Evolutionary conservation across 768 basidiomycete species (phyloP).

Genomic region (Rhizopogon salebrosus): DNA sequence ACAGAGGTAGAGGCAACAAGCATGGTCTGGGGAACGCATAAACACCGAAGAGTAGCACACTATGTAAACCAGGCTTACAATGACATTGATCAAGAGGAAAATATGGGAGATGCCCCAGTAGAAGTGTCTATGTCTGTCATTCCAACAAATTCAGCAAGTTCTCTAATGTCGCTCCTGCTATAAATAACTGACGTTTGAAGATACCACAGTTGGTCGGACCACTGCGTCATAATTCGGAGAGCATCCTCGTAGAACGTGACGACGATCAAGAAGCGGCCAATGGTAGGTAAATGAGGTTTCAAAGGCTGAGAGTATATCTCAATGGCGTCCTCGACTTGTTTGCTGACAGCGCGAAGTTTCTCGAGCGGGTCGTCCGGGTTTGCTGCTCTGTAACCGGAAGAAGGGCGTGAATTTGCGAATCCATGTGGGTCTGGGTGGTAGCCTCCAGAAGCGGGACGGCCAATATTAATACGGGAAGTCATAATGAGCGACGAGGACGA

Average conservation of each 20-base stretch:
- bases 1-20: slow-evolving; percentile 76
- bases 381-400: slow-evolving; percentile 71
- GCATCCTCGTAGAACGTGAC: slow-evolving; percentile 99
- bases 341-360: slow-evolving; percentile 64
- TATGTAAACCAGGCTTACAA: slow-evolving; percentile 52
- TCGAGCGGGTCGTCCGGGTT: slow-evolving; percentile 81
- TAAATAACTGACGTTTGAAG: slow-evolving; percentile 73
- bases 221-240: slow-evolving; percentile 87
- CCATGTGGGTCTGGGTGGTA: slow-evolving; percentile 74
- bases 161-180: background rate
- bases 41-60: background rate
- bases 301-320: slow-evolving; percentile 92
- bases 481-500: slow-evolving; percentile 33
- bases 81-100: slow-evolving; percentile 87
- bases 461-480: slow-evolving; percentile 81
- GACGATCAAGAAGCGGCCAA: slow-evolving; percentile 95
- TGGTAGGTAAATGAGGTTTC: slow-evolving; percentile 88
- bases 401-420: slow-evolving; percentile 65
- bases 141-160: slow-evolving; percentile 6
- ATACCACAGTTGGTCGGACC: slow-evolving; percentile 98
- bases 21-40: slow-evolving; percentile 64
- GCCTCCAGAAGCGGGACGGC: slow-evolving; percentile 56
- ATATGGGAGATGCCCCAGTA: slow-evolving; percentile 93
- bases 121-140: slow-evolving; percentile 82
- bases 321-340: slow-evolving; percentile 84